phyloP scores from a whole-genome alignment of 2,329 filamentous ascomycete genomes.

The Aspergillus versicolor region DNA sequence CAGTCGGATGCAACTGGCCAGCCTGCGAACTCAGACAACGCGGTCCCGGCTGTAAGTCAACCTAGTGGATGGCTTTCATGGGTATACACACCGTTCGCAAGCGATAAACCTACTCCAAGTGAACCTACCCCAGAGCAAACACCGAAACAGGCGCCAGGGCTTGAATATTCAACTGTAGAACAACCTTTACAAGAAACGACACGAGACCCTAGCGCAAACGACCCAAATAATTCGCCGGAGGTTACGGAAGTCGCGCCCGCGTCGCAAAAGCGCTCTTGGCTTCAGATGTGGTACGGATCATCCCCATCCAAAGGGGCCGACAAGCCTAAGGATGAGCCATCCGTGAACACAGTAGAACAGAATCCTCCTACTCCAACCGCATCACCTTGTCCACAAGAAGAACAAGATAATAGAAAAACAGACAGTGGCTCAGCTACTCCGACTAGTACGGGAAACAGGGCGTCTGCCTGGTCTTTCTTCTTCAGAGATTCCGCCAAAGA shows the following conservation, averaged over 20 bases:
- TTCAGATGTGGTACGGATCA: slow-evolving; percentile 45
- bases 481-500: slow-evolving; percentile 35
- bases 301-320: slow-evolving; percentile 26
- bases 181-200: slow-evolving; percentile 14
- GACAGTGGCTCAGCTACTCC: slow-evolving; percentile 24
- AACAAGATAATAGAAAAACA: slow-evolving; percentile 19
- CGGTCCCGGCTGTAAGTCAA: slow-evolving; percentile 19
- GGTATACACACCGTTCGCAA: slow-evolving; percentile 31
- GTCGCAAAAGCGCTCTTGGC: slow-evolving; percentile 43
- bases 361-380: slow-evolving; percentile 12
- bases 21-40: slow-evolving; percentile 7
- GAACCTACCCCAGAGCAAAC: slow-evolving; percentile 17
- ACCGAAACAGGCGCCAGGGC: background rate
- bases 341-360: slow-evolving; percentile 15
- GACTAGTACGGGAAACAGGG: slow-evolving; percentile 21
- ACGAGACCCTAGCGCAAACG: slow-evolving; percentile 11
- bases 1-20: slow-evolving; percentile 17
- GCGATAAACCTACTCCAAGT: slow-evolving; percentile 10
- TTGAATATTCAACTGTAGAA: slow-evolving; percentile 1
- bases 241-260: slow-evolving; percentile 15
- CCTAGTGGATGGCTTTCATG: slow-evolving; percentile 38
- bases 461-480: slow-evolving; percentile 45
- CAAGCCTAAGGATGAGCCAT: slow-evolving; percentile 19
- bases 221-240: slow-evolving; percentile 14
- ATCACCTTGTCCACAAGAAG: slow-evolving; percentile 11